Evolutionary conservation across 1,139 yeast genomes (phyloP).

Genomic region (Pichia sp.): DNA sequence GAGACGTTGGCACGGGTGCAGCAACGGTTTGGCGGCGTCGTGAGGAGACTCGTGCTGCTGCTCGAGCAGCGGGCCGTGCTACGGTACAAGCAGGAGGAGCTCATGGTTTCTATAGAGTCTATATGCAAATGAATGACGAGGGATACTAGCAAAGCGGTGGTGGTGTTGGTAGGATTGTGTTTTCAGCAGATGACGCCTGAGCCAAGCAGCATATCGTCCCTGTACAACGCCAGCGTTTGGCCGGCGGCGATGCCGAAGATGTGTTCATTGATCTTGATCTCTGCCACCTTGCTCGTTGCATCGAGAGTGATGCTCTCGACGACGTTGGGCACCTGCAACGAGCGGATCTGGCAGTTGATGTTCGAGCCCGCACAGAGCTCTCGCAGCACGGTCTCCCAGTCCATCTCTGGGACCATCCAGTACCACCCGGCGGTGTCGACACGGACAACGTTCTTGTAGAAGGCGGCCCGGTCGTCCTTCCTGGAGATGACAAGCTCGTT

Average conservation of each 20-base stretch:
- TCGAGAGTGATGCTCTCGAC: constrained; percentile 35
- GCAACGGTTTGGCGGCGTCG: not conserved
- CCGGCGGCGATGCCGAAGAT: constrained; percentile 88
- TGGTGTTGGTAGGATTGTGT: not conserved
- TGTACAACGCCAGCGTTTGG: constrained; percentile 74
- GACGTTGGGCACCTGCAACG: constrained; percentile 56
- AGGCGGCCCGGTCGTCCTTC: constrained; percentile 61
- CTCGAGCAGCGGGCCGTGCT: constrained; percentile 6
- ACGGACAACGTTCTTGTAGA: constrained; percentile 45
- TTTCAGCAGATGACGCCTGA: constrained; percentile 53
- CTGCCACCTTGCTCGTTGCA: constrained; percentile 20
- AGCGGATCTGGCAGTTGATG: constrained; percentile 57
- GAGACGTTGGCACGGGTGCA: not conserved
- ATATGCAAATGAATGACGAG: not conserved
- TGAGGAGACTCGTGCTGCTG: not conserved
- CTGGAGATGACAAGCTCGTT: constrained; percentile 77
- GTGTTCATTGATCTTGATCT: not conserved
- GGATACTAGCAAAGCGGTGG: not conserved
- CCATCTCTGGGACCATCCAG: constrained; percentile 40
- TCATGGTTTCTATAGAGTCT: constrained; percentile 11
- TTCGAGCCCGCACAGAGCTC: constrained; percentile 28
- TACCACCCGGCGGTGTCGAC: constrained; percentile 41
- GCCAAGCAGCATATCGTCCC: constrained; percentile 66
- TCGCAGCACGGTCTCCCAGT: constrained; percentile 17
- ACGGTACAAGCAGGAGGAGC: constrained; percentile 5